A percentile compares a stretch with the other conserved stretches of the same genome.
These are phyloP conservation scores for Torrubiella hemipterigena DNA, from an alignment of 2,329 filamentous ascomycete genomes.

Conservation along the genomic window DNA sequence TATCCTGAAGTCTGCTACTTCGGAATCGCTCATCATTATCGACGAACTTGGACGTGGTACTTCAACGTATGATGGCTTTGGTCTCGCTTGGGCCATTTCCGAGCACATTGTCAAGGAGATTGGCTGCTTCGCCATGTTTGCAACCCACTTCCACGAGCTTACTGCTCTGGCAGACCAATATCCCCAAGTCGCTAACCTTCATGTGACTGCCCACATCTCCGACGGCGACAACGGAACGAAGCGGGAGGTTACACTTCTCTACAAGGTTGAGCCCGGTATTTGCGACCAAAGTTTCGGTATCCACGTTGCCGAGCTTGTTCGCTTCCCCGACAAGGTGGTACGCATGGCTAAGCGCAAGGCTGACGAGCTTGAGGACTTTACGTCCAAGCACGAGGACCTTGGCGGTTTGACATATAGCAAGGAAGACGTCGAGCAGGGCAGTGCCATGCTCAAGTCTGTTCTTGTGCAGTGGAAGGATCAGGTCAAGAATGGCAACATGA, in stretches of 20 bases:
- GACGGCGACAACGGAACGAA: conserved; percentile 39
- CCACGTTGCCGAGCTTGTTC: conserved; percentile 91
- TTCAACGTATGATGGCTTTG: conserved; percentile 96
- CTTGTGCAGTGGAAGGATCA: conserved; percentile 78
- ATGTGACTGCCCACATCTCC: conserved; percentile 89
- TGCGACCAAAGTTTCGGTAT: conserved; percentile 98
- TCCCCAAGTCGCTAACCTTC: conserved; percentile 80
- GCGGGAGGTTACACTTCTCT: conserved; percentile 85
- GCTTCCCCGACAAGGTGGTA: conserved; percentile 93
- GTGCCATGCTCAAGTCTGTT: conserved; percentile 70
- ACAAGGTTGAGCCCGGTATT: conserved; percentile 91
- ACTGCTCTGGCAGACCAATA: conserved; percentile 82
- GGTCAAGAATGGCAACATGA: conserved; percentile 46
- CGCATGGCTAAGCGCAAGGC: conserved; percentile 99
- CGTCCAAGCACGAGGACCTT: conserved; percentile 57
- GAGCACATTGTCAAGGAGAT: conserved; percentile 97
- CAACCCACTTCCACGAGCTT: conserved; percentile 96
- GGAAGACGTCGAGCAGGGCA: conserved; percentile 83
- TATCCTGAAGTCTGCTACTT: conserved; percentile 91
- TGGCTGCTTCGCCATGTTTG: conserved; percentile 86
- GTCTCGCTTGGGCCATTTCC: conserved; percentile 97
- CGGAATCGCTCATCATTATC: conserved; percentile 94
- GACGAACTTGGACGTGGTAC: conserved; percentile 95
- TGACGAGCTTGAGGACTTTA: conserved; percentile 95
- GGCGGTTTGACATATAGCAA: conserved; percentile 54